Base-by-base conservation (phyloP, 129 eudicot species). In the Scalesia atractyloides region DNA sequence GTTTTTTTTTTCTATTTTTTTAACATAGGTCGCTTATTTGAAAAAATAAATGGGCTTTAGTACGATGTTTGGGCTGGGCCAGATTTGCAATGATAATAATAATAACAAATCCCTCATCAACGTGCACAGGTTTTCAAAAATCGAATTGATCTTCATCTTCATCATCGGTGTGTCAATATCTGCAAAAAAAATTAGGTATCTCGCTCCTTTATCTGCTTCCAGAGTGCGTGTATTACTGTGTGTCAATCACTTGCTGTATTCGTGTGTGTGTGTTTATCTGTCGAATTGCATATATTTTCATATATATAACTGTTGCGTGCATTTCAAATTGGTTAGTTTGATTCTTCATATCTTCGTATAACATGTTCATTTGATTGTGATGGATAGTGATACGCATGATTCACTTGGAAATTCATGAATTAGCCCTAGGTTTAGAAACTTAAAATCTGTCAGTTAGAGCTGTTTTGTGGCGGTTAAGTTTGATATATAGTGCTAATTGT, bases 61-160 rank as follows among this genome's bases (percentile, higher is more conserved):
- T 24, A 24, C 26, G 26, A 36, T 5, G 43, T 37, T 37, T 37
- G 43, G 43, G 43, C 43, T 37, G 43, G 43, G 43, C 43, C 43
- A 37, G 7, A 37, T 37, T 37, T 37, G 43, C 43, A 37, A 37
- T 5, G 0, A 37, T 5, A 37, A 49, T 49, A 15, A 24, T 24
- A 24, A 24, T 24, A 24, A 24, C 2, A 24, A 24, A 64, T 44
- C 73, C 62, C 30, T 59, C 13, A 24, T 22, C 49, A 59, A 47
- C 3, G 59, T 16, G 9, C 48, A 67, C n/a, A 33, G n/a, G 2
- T n/a, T 13, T 34, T 9, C 16, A 16, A 24, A 24, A 52, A 17
- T 36, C 63, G 19, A 37, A 19, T 34, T 33, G 34, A 33, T 33
- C 50, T 69, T 18, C 50, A 34, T 69, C 64, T 52, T 56, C 75